phyloP scores from a whole-genome alignment of 2,329 filamentous ascomycete species.

The Gnomoniopsis smithogilvyi region DNA sequence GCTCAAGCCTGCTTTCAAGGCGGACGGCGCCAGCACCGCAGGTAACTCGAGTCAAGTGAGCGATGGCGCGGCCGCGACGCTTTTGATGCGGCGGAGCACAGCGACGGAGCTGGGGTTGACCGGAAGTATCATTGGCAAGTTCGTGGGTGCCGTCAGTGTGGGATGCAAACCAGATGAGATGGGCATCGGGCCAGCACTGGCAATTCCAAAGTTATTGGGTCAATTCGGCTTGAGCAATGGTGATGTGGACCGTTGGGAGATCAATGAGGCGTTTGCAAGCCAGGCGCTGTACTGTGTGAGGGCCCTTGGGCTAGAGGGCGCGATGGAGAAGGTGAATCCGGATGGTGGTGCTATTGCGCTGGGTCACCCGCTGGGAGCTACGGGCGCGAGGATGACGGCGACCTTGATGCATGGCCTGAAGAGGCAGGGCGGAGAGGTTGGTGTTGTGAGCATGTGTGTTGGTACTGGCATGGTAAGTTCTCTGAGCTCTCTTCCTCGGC shows the following conservation, averaged over 20 bases:
- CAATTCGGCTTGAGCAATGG: constrained; percentile 62
- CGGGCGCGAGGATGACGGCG: constrained; percentile 75
- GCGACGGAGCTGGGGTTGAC: constrained; percentile 70
- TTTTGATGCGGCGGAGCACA: constrained; percentile 82
- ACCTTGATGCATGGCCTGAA: constrained; percentile 66
- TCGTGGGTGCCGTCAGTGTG: constrained; percentile 70
- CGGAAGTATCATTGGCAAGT: constrained; percentile 73
- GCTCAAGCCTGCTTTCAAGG: constrained; percentile 82
- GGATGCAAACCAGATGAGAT: constrained; percentile 90
- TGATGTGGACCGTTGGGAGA: constrained; percentile 85
- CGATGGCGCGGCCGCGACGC: constrained; percentile 79
- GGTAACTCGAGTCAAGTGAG: constrained; percentile 85
- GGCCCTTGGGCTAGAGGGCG: constrained; percentile 62
- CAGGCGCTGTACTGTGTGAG: constrained; percentile 69
- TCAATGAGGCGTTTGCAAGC: constrained; percentile 79
- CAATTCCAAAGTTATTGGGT: constrained; percentile 77
- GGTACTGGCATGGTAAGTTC: constrained; percentile 65
- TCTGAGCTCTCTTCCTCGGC: not conserved
- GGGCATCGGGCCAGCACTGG: constrained; percentile 84
- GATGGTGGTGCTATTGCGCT: constrained; percentile 94
- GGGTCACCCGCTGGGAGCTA: constrained; percentile 87
- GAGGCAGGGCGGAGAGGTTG: constrained; percentile 70
- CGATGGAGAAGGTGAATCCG: constrained; percentile 74
- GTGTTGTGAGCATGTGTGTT: constrained; percentile 89
- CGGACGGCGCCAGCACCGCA: constrained; percentile 74